These are phyloP conservation scores for Starmerella roubikii DNA, from an alignment of 805 yeast species.

Conservation along the genomic window DNA sequence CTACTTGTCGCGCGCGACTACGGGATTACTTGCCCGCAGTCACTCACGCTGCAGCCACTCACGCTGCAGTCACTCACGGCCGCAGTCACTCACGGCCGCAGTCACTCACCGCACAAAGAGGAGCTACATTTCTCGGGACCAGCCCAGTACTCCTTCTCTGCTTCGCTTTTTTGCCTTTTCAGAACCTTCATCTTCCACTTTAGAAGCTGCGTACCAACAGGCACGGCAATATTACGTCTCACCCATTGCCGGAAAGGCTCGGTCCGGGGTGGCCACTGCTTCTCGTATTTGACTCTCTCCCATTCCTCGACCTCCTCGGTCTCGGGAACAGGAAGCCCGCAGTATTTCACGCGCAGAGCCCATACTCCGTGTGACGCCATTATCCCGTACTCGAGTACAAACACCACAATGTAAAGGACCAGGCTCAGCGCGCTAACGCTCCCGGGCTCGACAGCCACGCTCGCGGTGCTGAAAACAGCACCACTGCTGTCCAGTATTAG, in stretches of 20 bases:
- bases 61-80: too few species aligned
- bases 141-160: too few species aligned
- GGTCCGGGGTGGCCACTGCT: conserved; percentile 3
- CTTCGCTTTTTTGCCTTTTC: too few species aligned
- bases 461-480: conserved; percentile 62
- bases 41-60: too few species aligned
- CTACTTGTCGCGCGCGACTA: too few species aligned
- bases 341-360: conserved; percentile 31
- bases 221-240: conserved; percentile 5
- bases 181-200: neutral
- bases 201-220: conserved; percentile 2
- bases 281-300: conserved; percentile 7
- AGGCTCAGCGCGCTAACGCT: conserved; percentile 67
- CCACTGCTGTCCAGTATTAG: conserved; percentile 65
- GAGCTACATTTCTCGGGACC: too few species aligned
- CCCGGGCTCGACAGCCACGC: conserved; percentile 41
- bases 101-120: too few species aligned
- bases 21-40: too few species aligned
- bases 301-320: conserved; percentile 4
- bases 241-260: conserved; percentile 5
- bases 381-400: conserved; percentile 66
- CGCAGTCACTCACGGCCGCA: too few species aligned
- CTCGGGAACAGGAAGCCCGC: conserved; percentile 9
- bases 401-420: conserved; percentile 58
- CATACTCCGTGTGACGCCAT: conserved; percentile 57